phyloP scores from a whole-genome alignment of 2,329 filamentous ascomycete genomes.

The Penicillium sp. region DNA sequence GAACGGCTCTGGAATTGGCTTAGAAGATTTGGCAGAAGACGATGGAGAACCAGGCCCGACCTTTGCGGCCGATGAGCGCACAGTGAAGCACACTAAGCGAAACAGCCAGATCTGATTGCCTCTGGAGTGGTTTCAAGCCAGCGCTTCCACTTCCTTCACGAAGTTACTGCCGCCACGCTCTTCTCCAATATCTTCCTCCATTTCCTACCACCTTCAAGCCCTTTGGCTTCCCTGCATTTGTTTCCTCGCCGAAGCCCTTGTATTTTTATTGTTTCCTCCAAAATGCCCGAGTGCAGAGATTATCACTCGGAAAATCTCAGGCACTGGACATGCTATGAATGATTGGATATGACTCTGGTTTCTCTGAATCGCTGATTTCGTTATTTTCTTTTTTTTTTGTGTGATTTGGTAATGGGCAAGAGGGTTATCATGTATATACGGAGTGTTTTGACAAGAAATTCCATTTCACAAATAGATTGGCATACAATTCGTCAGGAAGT shows the following conservation, averaged over 20 bases:
- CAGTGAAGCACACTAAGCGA: conserved; percentile 31
- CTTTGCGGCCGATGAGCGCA: conserved; percentile 28
- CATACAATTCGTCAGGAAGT: conserved; percentile 1
- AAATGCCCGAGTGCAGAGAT: conserved; percentile 19
- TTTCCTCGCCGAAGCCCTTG: conserved; percentile 14
- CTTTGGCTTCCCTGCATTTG: conserved; percentile 6
- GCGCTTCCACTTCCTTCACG: conserved; percentile 21
- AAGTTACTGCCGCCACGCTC: conserved; percentile 28
- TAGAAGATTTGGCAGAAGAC: conserved; percentile 74
- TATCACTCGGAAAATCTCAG: conserved; percentile 20
- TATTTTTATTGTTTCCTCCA: conserved; percentile 28
- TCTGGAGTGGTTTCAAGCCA: conserved; percentile 9
- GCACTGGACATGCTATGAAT: conserved; percentile 28
- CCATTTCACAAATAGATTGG: conserved; percentile 4
- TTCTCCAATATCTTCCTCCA: conserved; percentile 8
- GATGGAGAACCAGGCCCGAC: conserved; percentile 50
- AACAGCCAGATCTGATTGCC: conserved; percentile 28
- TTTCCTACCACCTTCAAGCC: conserved; percentile 8
- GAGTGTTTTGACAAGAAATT: conserved; percentile 11
- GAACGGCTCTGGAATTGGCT: conserved; percentile 66
- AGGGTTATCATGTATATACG: conserved; percentile 26
- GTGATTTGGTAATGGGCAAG: conserved; percentile 15
- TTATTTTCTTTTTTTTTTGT: conserved; percentile 16
- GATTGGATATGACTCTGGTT: conserved; percentile 32
- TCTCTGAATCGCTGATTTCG: conserved; percentile 20